Conservation (phyloP, 129 eudicot species). For the Saposhnikovia divaricata region DNA sequence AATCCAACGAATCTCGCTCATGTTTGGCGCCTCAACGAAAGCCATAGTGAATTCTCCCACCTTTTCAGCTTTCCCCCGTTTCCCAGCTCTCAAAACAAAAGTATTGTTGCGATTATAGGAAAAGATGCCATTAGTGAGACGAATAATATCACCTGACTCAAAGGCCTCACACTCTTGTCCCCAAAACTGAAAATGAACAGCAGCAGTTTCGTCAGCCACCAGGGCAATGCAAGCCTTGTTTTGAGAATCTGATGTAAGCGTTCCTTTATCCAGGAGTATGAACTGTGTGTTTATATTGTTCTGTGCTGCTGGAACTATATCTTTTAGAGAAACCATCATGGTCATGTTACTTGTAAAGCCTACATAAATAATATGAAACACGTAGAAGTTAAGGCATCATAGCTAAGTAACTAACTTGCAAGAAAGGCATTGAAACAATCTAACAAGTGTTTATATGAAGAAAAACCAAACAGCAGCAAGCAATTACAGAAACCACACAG, state of each 20-base stretch:
- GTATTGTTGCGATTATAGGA: conserved; percentile 39
- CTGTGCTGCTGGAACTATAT: conserved; percentile 54
- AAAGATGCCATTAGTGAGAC: conserved; percentile 51
- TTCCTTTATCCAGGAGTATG: conserved; percentile 62
- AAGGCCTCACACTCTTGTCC: conserved; percentile 75
- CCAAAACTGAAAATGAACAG: conserved; percentile 88
- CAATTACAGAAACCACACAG: no score
- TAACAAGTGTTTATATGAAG: no score
- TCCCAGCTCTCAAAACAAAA: conserved; percentile 70
- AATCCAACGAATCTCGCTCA: conserved; percentile 69
- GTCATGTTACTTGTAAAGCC: conserved; percentile 1
- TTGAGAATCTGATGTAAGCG: conserved; percentile 34
- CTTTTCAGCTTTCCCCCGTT: conserved; percentile 43
- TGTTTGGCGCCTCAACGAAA: conserved; percentile 69
- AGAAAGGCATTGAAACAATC: no score
- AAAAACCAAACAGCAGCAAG: no score
- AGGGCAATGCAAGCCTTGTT: conserved; percentile 49
- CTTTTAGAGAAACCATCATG: conserved; percentile 32
- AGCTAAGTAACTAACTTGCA: not conserved
- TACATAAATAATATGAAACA: not conserved
- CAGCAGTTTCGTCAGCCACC: conserved; percentile 80
- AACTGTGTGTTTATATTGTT: conserved; percentile 57
- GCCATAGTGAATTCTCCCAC: conserved; percentile 63
- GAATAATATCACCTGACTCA: conserved; percentile 56
- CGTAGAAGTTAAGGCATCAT: not conserved